Conservation (phyloP, 179 eudicot genomes). For the Amaranthus tricolor region DNA sequence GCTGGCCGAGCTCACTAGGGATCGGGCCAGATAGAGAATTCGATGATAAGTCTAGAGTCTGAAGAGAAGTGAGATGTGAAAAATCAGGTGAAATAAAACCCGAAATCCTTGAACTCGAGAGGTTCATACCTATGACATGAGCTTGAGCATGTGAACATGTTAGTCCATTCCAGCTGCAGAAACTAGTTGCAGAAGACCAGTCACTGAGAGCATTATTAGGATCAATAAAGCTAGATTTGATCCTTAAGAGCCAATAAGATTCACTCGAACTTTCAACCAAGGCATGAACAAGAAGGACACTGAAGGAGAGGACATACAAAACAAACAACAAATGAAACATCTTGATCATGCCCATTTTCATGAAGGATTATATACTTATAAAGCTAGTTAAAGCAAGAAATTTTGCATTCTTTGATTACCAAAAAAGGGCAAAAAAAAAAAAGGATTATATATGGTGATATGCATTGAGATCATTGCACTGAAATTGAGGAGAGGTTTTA, state of each 20-base stretch:
- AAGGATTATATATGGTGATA: conserved; percentile 5
- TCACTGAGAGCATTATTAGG: conserved; percentile 44
- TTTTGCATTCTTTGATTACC: neutral
- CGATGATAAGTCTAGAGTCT: conserved; percentile 58
- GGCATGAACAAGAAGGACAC: conserved; percentile 23
- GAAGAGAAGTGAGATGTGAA: conserved; percentile 55
- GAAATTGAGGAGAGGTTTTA: conserved; percentile 26
- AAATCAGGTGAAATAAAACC: conserved; percentile 62
- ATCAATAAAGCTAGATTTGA: conserved; percentile 58
- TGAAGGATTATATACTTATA: conserved; percentile 6
- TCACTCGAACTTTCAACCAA: conserved; percentile 38
- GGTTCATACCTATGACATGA: conserved; percentile 53
- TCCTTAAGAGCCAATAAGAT: conserved; percentile 53
- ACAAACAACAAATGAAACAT: conserved; percentile 34
- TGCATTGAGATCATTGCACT: conserved; percentile 23
- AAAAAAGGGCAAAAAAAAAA: too few relatives aligned
- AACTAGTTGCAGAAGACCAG: conserved; percentile 51
- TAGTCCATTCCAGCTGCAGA: conserved; percentile 75
- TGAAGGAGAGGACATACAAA: conserved; percentile 27
- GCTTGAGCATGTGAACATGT: conserved; percentile 62
- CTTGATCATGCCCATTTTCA: conserved; percentile 36
- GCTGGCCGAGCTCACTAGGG: conserved; percentile 61
- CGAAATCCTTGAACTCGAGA: conserved; percentile 54
- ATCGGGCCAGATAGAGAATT: conserved; percentile 62
- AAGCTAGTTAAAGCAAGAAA: conserved; percentile 8